These are phyloP conservation scores for Arthroderma uncinatum DNA, from an alignment of 2,329 filamentous ascomycete genomes.

Conservation along the genomic window DNA sequence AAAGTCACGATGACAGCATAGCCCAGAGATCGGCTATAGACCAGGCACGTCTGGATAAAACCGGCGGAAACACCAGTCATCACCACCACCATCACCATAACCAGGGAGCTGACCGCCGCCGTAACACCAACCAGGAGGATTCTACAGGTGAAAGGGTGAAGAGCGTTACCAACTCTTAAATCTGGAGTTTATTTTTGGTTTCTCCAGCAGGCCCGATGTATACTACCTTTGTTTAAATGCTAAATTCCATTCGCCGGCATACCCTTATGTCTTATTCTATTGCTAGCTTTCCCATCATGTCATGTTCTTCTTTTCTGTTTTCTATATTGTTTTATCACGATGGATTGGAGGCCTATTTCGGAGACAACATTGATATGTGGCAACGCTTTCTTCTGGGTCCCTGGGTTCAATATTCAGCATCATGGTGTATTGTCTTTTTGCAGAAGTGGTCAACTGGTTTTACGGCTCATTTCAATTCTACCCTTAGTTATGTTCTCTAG, in stretches of 20 bases:
- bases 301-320: constrained; percentile 1
- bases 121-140: constrained; percentile 35
- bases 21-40: constrained; percentile 83
- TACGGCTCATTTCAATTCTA: not conserved
- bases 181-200: not conserved
- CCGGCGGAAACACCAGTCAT: constrained; percentile 25
- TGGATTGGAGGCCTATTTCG: constrained; percentile 1
- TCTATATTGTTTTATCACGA: not conserved
- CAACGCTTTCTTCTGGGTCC: constrained; percentile 2
- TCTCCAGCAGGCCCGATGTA: constrained; percentile 7
- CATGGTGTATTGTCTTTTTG: not conserved
- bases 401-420: not conserved
- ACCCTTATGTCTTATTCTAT: not conserved
- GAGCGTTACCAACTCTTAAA: constrained; percentile 23
- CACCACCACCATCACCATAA: constrained; percentile 17
- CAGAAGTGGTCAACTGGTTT: not conserved
- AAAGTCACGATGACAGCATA: constrained; percentile 92
- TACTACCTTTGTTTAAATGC: constrained; percentile 6
- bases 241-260: constrained; percentile 3
- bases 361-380: not conserved
- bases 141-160: constrained; percentile 34
- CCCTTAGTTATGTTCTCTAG: not conserved
- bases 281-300: constrained; percentile 5
- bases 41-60: constrained; percentile 81
- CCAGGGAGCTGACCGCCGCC: constrained; percentile 30